Evolutionary conservation across 176 grass and related monocot genomes (phyloP).

Genomic region (Carex kokanica): DNA sequence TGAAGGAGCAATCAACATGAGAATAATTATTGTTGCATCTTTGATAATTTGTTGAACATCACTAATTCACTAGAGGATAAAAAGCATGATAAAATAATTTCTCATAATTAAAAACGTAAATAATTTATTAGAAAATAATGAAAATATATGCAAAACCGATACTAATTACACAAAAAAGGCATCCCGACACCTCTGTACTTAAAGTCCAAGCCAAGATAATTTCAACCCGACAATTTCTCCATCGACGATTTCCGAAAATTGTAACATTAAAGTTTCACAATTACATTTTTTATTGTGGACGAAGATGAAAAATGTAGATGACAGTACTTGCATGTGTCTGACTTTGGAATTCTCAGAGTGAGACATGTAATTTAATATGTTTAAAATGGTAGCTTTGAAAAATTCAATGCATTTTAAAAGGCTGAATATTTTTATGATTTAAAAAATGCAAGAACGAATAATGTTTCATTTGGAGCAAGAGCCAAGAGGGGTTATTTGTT

Average conservation of each 20-base stretch:
- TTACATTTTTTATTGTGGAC: neutral
- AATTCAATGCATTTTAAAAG: neutral
- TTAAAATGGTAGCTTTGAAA: neutral
- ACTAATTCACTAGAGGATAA: too few species aligned
- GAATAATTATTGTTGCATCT: too few species aligned
- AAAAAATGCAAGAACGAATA: neutral
- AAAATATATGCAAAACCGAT: too few species aligned
- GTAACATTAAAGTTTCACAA: neutral
- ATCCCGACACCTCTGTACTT: neutral
- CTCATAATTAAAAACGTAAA: too few species aligned
- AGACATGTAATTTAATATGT: neutral
- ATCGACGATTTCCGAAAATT: neutral
- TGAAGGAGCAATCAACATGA: too few species aligned
- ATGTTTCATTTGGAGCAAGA: neutral
- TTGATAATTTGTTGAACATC: too few species aligned
- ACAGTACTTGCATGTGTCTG: neutral
- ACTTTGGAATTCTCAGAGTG: neutral
- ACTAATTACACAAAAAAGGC: neutral
- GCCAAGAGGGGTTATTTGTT: too few species aligned
- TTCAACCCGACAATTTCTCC: neutral
- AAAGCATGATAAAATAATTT: too few species aligned
- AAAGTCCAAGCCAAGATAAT: neutral
- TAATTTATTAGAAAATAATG: too few species aligned
- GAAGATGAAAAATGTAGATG: neutral
- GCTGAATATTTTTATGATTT: neutral